Evolutionary conservation across 108 stramenopile genomes (phyloP), one percentile per base, ranked within the genome.

Genomic region (Nitzschia sp.): DNA sequence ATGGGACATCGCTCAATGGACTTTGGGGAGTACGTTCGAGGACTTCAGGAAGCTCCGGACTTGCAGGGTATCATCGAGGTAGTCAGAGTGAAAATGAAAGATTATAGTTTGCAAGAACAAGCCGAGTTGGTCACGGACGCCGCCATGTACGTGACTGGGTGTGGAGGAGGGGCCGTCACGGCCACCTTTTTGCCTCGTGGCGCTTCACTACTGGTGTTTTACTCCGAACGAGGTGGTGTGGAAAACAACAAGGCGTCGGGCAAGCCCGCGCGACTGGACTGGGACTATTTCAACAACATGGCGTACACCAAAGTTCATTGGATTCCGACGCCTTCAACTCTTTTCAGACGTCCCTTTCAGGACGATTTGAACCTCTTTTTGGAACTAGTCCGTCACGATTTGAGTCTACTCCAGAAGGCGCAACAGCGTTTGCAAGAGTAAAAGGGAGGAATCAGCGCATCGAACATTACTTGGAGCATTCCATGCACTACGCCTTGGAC

Each of bases 111-210:
- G 21, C 30, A 32, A 31, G 47, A 77, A 42, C 68, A 82, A 64
- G 47, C 32, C 3, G 33, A 32, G 25, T 42, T 77, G 46, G 63
- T 54, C 5, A 35, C 48, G 1, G 26, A 61, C 3, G 55, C 61
- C 21, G 66, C 74, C 36, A 76, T 88, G 21, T 82, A 80, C 38
- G 69, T 84, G 6, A 84, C 83, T 1, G 75, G 56, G 8, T 75
- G 71, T 67, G 74, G 75, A 23, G 86, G 86, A 1, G 86, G 86
- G 0, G 75, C 81, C 27, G 47, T 88, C 5, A 82, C 86, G 45
- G 81, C 77, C 18, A 77, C 77, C 1, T 88, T 88, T 63, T 58
- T 88, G 18, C 83, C 86, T 9, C 65, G 57, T 0, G 86, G 86
- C 18, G 71, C 81, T 0, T 63, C 67, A 17, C 5, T 84, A 0